phyloP scores from a whole-genome alignment of 2,329 filamentous ascomycete species.

The Xylariaceae sp. region DNA sequence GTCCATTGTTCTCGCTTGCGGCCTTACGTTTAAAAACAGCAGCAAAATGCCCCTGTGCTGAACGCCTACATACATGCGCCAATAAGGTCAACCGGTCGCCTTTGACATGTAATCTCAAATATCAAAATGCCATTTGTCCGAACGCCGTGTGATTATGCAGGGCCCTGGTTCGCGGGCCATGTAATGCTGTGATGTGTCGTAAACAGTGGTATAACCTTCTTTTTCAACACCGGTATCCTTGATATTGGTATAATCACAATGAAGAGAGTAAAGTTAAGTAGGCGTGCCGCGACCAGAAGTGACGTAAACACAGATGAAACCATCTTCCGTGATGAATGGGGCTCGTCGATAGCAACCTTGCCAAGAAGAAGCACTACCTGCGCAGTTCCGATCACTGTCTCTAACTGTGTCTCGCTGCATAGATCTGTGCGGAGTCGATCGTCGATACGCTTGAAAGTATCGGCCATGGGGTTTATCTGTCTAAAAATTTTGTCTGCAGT shows the following conservation, averaged over 20 bases:
- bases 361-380: slow-evolving; percentile 4
- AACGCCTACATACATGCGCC: slow-evolving; percentile 24
- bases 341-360: slow-evolving; percentile 1
- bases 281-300: slow-evolving; percentile 25
- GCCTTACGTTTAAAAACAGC: slow-evolving; percentile 3
- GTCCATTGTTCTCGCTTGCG: slow-evolving; percentile 22
- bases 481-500: slow-evolving; percentile 7
- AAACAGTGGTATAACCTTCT: slow-evolving; percentile 41
- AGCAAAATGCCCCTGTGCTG: slow-evolving; percentile 11
- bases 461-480: slow-evolving; percentile 2
- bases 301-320: slow-evolving; percentile 28
- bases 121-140: slow-evolving; percentile 26
- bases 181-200: slow-evolving; percentile 40
- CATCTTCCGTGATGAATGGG: slow-evolving; percentile 11
- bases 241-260: slow-evolving; percentile 39
- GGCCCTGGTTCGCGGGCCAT: slow-evolving; percentile 23
- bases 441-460: slow-evolving; percentile 4
- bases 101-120: slow-evolving; percentile 22
- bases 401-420: slow-evolving; percentile 3
- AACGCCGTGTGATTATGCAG: slow-evolving; percentile 33
- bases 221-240: slow-evolving; percentile 41
- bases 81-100: slow-evolving; percentile 20
- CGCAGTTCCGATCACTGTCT: neutral
- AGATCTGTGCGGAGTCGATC: slow-evolving; percentile 5
- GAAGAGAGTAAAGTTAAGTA: slow-evolving; percentile 31